These are phyloP conservation scores for Colletotrichum destructivum DNA, from an alignment of 2,329 filamentous ascomycete species.

Conservation along the genomic window DNA sequence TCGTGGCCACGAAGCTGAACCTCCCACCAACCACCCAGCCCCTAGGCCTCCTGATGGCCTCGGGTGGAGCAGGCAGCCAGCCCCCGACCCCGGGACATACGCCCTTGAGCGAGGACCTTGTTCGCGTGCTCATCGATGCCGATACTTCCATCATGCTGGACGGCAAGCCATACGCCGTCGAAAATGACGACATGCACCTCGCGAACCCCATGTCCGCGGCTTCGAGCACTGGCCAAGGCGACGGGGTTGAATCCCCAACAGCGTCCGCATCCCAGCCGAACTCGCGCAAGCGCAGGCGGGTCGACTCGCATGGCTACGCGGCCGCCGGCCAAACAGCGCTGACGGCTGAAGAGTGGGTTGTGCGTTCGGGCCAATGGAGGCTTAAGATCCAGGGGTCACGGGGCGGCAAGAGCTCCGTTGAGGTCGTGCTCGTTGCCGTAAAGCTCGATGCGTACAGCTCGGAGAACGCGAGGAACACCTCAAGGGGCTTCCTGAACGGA, in stretches of 20 bases:
- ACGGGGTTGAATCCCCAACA: conserved; percentile 52
- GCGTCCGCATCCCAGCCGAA: conserved; percentile 49
- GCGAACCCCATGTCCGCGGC: conserved; percentile 49
- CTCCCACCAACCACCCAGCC: conserved; percentile 73
- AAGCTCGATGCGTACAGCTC: conserved; percentile 81
- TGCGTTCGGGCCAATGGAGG: conserved; percentile 80
- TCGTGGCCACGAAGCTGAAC: conserved; percentile 86
- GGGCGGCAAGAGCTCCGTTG: conserved; percentile 69
- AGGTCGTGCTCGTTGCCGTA: conserved; percentile 82
- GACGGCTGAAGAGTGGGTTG: conserved; percentile 70
- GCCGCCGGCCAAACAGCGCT: conserved; percentile 39
- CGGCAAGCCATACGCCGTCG: conserved; percentile 62
- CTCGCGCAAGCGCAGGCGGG: conserved; percentile 63
- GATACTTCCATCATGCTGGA: conserved; percentile 74
- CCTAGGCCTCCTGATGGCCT: conserved; percentile 76
- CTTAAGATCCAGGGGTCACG: conserved; percentile 72
- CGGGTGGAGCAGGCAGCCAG: conserved; percentile 73
- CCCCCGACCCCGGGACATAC: conserved; percentile 78
- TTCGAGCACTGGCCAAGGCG: conserved; percentile 51
- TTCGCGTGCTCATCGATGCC: conserved; percentile 74
- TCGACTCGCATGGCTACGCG: conserved; percentile 50
- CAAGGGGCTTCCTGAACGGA: conserved; percentile 72
- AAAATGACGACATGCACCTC: conserved; percentile 43
- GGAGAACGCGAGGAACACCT: conserved; percentile 76
- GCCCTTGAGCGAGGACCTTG: conserved; percentile 77